Evolutionary conservation across 2,329 filamentous ascomycete species (phyloP).

Genomic region (Fusarium cicatricum): DNA sequence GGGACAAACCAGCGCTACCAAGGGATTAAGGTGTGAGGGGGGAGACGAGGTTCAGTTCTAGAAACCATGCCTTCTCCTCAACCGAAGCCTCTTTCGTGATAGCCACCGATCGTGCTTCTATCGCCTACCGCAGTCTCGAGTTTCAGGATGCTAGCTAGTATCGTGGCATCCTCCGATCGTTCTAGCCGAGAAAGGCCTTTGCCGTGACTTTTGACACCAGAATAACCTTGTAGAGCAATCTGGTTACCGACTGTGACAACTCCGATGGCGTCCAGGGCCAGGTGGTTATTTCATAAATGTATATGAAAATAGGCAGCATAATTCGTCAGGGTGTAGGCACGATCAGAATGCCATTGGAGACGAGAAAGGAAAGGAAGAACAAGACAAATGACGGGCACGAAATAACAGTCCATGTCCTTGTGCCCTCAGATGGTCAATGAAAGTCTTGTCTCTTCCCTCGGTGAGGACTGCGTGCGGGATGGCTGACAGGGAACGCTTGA

Average conservation of each 20-base stretch:
- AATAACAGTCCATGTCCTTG: background rate
- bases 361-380: background rate
- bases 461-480: background rate
- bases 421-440: constrained; percentile 12
- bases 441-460: constrained; percentile 19
- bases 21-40: no score
- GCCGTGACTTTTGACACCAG: background rate
- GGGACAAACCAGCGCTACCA: no score
- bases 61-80: background rate
- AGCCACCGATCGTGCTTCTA: constrained; percentile 1
- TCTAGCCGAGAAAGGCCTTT: constrained; percentile 9
- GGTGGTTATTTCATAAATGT: background rate
- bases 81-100: background rate
- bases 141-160: constrained; percentile 18
- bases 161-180: constrained; percentile 17
- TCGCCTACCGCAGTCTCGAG: constrained; percentile 4
- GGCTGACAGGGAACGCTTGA: background rate
- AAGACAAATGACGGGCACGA: constrained; percentile 1
- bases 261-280: background rate
- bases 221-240: background rate
- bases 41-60: background rate
- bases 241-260: background rate
- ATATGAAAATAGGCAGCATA: background rate
- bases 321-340: background rate
- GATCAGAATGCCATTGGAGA: background rate